These are phyloP conservation scores for Mucor racemosus DNA, from an alignment of 371 early-diverging fungal species.

Conservation along the genomic window DNA sequence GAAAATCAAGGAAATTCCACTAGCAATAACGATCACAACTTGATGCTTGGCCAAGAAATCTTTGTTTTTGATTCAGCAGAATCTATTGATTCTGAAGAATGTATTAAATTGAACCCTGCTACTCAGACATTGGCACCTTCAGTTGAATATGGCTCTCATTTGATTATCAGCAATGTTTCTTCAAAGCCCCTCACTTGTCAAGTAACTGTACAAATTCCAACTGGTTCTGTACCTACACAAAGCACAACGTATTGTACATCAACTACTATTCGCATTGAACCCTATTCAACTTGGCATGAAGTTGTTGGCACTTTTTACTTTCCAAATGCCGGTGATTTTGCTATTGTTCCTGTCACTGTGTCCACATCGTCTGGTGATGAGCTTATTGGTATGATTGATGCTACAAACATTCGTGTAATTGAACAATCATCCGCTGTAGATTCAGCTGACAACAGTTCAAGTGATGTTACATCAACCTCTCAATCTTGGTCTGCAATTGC, in stretches of 20 bases:
- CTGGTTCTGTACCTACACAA: slow-evolving; percentile 43
- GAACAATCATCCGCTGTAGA: background rate
- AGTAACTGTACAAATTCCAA: slow-evolving; percentile 48
- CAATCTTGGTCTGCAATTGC: slow-evolving; percentile 29
- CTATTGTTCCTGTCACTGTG: slow-evolving; percentile 50
- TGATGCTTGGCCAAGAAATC: slow-evolving; percentile 42
- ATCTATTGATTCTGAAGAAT: slow-evolving; percentile 29
- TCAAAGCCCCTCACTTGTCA: slow-evolving; percentile 34
- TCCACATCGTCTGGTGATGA: slow-evolving; percentile 32
- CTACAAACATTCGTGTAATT: background rate
- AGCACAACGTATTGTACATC: slow-evolving; percentile 38
- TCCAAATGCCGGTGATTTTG: slow-evolving; percentile 50
- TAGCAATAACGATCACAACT: background rate
- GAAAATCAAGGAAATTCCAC: background rate
- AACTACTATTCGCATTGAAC: slow-evolving; percentile 36
- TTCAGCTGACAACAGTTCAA: background rate
- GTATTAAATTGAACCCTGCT: slow-evolving; percentile 32
- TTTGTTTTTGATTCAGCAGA: slow-evolving; percentile 22
- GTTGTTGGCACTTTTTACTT: slow-evolving; percentile 58
- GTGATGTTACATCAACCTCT: background rate
- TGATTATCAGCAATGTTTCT: slow-evolving; percentile 46
- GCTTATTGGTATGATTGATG: slow-evolving; percentile 8
- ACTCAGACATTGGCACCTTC: slow-evolving; percentile 8
- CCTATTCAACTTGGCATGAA: slow-evolving; percentile 50
- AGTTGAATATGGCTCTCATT: slow-evolving; percentile 44